Conservation (phyloP, 805 yeast genomes). For the Starmerella asiatica region DNA sequence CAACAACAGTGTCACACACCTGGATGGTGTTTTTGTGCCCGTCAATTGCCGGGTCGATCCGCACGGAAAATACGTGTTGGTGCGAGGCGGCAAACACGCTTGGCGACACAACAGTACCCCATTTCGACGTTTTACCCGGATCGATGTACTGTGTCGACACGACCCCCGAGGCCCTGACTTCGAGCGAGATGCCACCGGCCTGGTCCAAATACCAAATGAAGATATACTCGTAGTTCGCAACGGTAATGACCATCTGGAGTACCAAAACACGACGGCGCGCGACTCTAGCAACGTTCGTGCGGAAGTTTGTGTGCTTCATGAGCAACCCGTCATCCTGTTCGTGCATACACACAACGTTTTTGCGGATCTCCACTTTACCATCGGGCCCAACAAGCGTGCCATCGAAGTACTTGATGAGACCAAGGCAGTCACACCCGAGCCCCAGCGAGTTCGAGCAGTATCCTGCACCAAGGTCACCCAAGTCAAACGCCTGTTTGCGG, state of each 20-base stretch:
- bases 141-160: conserved; percentile 76
- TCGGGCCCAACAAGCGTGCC: conserved; percentile 41
- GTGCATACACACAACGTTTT: conserved; percentile 68
- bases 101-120: conserved; percentile 66
- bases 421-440: conserved; percentile 73
- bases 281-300: conserved; percentile 65
- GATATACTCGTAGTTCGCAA: conserved; percentile 72
- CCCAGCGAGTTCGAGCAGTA: conserved; percentile 51
- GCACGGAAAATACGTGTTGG: conserved; percentile 66
- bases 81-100: conserved; percentile 73
- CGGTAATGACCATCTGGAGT: conserved; percentile 70
- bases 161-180: conserved; percentile 77
- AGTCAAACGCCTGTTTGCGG: conserved; percentile 75
- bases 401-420: conserved; percentile 62
- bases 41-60: conserved; percentile 71
- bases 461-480: conserved; percentile 78
- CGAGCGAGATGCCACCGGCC: conserved; percentile 65
- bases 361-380: conserved; percentile 50
- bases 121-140: conserved; percentile 50
- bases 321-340: conserved; percentile 73
- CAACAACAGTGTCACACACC: conserved; percentile 54
- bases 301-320: conserved; percentile 65
- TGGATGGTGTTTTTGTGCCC: conserved; percentile 66
- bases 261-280: conserved; percentile 64
- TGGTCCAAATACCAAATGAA: conserved; percentile 59